Evolutionary conservation across 768 basidiomycete genomes (phyloP), one percentile per base, ranked within the genome.

Genomic region (Fomitopsis pulvina): DNA sequence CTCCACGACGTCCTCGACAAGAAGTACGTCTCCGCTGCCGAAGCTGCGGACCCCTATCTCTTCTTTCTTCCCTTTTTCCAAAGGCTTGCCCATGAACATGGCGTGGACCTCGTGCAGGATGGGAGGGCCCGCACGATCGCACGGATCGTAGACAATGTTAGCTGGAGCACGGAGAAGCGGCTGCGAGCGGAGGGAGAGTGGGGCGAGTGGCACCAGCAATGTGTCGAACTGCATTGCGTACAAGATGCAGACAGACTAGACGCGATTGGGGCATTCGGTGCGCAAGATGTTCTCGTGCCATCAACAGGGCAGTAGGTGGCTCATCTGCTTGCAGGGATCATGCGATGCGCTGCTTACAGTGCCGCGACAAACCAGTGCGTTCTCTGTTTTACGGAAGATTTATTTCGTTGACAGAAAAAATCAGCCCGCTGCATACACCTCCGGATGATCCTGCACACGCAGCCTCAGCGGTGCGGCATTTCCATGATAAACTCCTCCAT

Each of bases 1-100:
- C 77, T 94, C 40, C 92, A 94, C 60, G 92, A 95, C 65, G 75
- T 92, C 37, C 70, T 89, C 28, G 88, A 91, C 75, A 88, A 86
- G 69, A 91, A 92, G 71, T 90, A 92, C 60, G 81, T 83, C 16
- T 69, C 81, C 1, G 64, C 72, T 11, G 72, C 71, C 48, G 54
- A 59, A 57, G 76, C 79, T 11, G 70, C 76, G 16, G 79, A 87
- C 61, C 78, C 84, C 5, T 80, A 79, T 65, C 66, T 69, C 48
- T 87, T 78, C 60, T 85, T 89, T 63, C 68, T 79, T 21, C 82
- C 87, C 20, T 80, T 81, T 64, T 87, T 87, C 62, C 54, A 70
- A 47, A n/a, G 29, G 10, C 41, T 60, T 11, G 70, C 71, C 4
- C 58, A 58, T 2, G 61, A 68, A 43, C 66, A 72, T 46, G 74